Conservation (phyloP, 352 stramenopile species). For the Elongisporangium anandrum region DNA sequence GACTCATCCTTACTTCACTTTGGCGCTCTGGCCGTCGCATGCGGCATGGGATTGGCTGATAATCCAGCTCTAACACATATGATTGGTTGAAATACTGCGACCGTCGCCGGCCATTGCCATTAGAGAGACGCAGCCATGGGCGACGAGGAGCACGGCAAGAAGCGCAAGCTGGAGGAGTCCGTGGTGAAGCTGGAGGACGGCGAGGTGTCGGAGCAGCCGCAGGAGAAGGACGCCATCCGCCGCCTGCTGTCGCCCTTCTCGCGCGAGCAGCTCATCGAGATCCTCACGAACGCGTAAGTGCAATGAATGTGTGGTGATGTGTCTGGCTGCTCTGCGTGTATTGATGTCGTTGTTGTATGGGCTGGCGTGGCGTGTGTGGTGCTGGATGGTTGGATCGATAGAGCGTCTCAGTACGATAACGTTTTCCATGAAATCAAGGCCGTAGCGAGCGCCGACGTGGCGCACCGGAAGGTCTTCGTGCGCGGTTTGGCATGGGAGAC, state of each 20-base stretch:
- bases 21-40: not conserved
- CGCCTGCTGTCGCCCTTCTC: conserved; percentile 54
- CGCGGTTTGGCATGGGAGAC: conserved; percentile 57
- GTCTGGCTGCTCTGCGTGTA: conserved; percentile 1
- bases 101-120: not conserved
- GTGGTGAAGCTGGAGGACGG: conserved; percentile 2
- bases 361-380: conserved; percentile 1
- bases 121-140: conserved; percentile 9
- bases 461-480: conserved; percentile 71
- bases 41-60: conserved; percentile 7
- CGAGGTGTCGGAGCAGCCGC: conserved; percentile 9
- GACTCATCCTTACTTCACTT: not conserved
- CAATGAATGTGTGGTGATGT: conserved; percentile 4
- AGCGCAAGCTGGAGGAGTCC: conserved; percentile 29
- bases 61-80: not conserved
- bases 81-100: conserved; percentile 3
- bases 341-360: conserved; percentile 2
- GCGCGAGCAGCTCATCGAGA: conserved; percentile 57
- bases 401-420: conserved; percentile 51
- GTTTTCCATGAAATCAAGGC: conserved; percentile 60
- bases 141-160: conserved; percentile 28
- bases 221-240: conserved; percentile 20
- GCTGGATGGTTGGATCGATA: conserved; percentile 12
- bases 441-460: conserved; percentile 43
- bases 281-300: conserved; percentile 65